Base-by-base conservation (phyloP, 805 yeast genomes). In the Metschnikowia colocasiae region DNA sequence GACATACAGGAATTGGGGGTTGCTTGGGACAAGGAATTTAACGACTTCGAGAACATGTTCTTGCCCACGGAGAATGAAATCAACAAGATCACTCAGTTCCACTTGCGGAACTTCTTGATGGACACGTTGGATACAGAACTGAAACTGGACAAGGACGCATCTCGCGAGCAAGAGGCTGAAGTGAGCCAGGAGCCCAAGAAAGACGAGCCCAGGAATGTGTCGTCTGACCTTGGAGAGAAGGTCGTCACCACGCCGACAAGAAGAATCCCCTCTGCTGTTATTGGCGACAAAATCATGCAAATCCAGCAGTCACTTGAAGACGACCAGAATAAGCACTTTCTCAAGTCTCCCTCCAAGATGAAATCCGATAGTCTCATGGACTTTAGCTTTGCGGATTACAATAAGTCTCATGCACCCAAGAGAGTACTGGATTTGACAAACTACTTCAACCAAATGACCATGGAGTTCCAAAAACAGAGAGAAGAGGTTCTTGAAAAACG, bases 11-110 rank as follows among this genome's bases (percentile, higher is more conserved):
- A 85, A 47, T 68, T 83, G 25, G 91, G 95, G 2, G 90, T 88
- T 19, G 78, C 74, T 34, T 94, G 98, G 98, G 96, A 92, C 64
- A 57, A 66, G 19, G 95, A 85, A 48, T 90, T 94, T 58, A 76
- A 80, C 31, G 85, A 80, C 6, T 92, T 94, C 67, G 97, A 87
- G 50, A 76, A 76, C 37, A 75, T 75, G 18, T 94, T 78, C 60
- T 75, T 92, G 50, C 98, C 98, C 1, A 82, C 95, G 7, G 98
- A 94, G 63, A 87, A 84, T 58, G 99, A 94, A 74, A 87, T 94
- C 55, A 83, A 95, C 4, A 76, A 88, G 52, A 87, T 94, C 37
- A 91, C 99, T 1, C 86, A 96, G 3, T 83, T 84, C 56, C 98
- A 92, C 60, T 69, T 92, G 58, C 81, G 83, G 50, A 85, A 83